Evolutionary conservation across 257 asterid genomes (phyloP).

Genomic region (Linderniella brevidens): DNA sequence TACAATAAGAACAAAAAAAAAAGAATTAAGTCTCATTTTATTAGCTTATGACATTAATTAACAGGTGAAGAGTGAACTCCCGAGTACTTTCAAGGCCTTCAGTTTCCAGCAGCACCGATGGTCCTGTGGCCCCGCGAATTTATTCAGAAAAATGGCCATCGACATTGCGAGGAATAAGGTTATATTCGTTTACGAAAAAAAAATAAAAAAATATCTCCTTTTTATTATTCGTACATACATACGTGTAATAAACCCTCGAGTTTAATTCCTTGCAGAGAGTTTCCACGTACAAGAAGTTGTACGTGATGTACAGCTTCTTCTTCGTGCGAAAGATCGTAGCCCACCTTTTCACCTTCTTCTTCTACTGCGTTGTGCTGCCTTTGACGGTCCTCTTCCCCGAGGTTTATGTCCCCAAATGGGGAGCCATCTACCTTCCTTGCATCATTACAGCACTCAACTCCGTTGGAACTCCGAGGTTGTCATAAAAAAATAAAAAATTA

Average conservation of each 20-base stretch:
- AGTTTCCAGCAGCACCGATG: constrained; percentile 94
- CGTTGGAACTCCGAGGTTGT: constrained; percentile 87
- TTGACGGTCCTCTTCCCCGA: constrained; percentile 46
- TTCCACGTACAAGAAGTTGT: constrained; percentile 62
- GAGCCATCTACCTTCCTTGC: constrained; percentile 84
- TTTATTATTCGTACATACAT: too few species aligned
- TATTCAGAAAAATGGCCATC: constrained; percentile 82
- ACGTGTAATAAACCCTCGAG: too few species aligned
- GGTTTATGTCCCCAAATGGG: constrained; percentile 68
- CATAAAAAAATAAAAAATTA: too few species aligned
- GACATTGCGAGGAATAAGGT: constrained; percentile 76
- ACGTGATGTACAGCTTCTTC: constrained; percentile 97
- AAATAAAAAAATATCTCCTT: too few species aligned
- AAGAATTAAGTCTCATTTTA: not conserved
- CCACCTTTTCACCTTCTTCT: constrained; percentile 79
- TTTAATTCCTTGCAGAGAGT: too few species aligned
- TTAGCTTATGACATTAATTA: not conserved
- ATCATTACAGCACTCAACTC: constrained; percentile 71
- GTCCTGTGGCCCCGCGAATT: constrained; percentile 96
- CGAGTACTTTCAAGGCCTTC: constrained; percentile 89
- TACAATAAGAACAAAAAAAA: too few species aligned
- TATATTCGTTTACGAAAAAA: too few species aligned
- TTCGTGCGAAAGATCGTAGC: constrained; percentile 88
- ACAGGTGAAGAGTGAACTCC: constrained; percentile 89
- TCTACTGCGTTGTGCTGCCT: constrained; percentile 51